Conservation (phyloP, 2,329 filamentous ascomycete genomes). For the Bipolaris sorokiniana region DNA sequence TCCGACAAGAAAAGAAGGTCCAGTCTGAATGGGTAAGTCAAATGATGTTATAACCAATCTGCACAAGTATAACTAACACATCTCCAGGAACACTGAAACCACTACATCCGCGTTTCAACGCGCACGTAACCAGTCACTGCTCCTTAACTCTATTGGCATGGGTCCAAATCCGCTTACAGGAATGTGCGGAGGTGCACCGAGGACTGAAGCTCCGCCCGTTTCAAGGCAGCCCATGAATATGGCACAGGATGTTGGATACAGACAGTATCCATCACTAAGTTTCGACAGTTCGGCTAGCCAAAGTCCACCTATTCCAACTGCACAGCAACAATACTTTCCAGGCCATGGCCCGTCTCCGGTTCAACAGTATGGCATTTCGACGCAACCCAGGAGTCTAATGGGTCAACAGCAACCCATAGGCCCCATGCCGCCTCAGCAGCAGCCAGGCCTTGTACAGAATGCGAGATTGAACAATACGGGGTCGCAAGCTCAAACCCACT, state of each 20-base stretch:
- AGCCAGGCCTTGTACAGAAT: background rate
- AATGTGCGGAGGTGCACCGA: background rate
- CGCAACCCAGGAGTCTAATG: background rate
- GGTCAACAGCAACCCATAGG: background rate
- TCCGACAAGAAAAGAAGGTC: conserved; percentile 6
- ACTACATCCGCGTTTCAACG: background rate
- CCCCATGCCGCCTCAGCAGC: background rate
- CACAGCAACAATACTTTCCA: background rate
- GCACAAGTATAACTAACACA: background rate
- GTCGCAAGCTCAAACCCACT: background rate
- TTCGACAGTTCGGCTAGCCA: background rate
- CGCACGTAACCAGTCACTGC: background rate
- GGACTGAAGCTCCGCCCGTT: background rate
- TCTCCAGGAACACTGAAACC: background rate
- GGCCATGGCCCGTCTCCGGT: background rate
- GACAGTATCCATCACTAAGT: background rate
- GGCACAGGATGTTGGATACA: background rate
- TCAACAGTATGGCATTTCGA: background rate
- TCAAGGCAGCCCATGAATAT: background rate
- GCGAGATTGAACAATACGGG: background rate
- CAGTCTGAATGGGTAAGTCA: background rate
- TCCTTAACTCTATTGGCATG: background rate
- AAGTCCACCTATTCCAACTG: background rate
- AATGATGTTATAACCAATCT: no score
- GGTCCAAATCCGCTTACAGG: background rate